Evolutionary conservation across 208 protist genomes (phyloP), one percentile per base, ranked within the genome.

Genomic region (Leishmania braziliensis): DNA sequence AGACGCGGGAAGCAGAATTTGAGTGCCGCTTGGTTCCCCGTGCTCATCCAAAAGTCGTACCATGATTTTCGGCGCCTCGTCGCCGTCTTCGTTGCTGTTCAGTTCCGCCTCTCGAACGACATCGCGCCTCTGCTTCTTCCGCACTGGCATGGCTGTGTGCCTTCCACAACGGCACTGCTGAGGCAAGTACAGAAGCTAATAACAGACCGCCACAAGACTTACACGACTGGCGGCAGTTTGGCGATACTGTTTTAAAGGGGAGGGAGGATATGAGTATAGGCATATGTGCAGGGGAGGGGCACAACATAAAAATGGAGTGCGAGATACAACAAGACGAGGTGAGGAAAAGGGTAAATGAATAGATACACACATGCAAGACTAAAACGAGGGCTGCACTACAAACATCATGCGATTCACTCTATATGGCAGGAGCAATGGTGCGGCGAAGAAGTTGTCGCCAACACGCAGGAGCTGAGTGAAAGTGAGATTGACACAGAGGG

Each of bases 1-100:
- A 46, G 91, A 89, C 39, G 97, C 89, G 43, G 98, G 96, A 12
- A 99, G 86, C 65, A 98, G 88, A 29, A 99, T 91, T 79, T 99
- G 98, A 33, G 97, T 93, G 58, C 97, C 98, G 16, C 92, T 97
- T 14, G 88, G 83, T 54, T 91, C 70, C 16, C 95, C 96, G 62
- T 97, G 85, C 84, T 98, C 96, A 74, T 94, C 91, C 54, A 97
- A 78, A 76, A 99, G 94, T 5, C 94, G 93, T 33, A 95, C 84
- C 91, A 98, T 95, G n/a, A 98, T 85, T 75, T 91, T 93, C 51
- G 84, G 79, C 2, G 83, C 84, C 6, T 82, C 74, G 58, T 85
- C 85, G 48, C 84, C 84, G 20, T 76, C 78, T 23, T 91, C 90
- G 14, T 86, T 73, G 60, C 80, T 80, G 18, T 85, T 58, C 39